These are phyloP conservation scores for Hypoxylon sp. DNA, from an alignment of 2,329 filamentous ascomycete genomes.

Conservation along the genomic window DNA sequence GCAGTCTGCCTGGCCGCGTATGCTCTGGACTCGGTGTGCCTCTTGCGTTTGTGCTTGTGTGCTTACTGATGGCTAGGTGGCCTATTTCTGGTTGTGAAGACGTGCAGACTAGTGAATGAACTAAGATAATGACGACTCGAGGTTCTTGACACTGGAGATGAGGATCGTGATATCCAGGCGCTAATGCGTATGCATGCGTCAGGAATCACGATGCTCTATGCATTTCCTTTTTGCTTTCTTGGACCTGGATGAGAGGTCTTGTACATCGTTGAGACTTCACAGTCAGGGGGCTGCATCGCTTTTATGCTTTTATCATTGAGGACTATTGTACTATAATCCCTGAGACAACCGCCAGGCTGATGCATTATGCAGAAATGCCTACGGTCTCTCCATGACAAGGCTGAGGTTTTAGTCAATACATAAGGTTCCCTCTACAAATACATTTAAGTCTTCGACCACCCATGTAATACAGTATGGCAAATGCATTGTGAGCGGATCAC, in stretches of 20 bases:
- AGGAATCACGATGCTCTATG: not conserved
- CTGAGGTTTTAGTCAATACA: not conserved
- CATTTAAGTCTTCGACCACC: not conserved
- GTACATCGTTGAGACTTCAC: not conserved
- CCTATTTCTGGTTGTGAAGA: not conserved
- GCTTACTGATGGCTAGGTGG: not conserved
- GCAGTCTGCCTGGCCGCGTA: not conserved
- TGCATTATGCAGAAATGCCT: not conserved
- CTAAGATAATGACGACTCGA: not conserved
- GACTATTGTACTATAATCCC: not conserved
- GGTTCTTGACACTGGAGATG: not conserved
- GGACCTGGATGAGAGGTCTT: not conserved
- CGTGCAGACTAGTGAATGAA: not conserved
- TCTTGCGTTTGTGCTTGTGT: not conserved
- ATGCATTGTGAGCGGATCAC: not conserved
- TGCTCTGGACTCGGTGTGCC: not conserved
- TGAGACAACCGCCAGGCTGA: not conserved
- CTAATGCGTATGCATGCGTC: not conserved
- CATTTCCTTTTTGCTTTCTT: not conserved
- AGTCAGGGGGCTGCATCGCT: not conserved
- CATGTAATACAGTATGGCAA: not conserved
- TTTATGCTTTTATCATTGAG: not conserved
- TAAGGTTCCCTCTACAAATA: not conserved
- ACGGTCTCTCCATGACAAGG: not conserved
- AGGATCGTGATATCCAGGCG: not conserved